Base-by-base conservation (phyloP, 768 basidiomycete genomes). In the Botryobasidium botryosum region DNA sequence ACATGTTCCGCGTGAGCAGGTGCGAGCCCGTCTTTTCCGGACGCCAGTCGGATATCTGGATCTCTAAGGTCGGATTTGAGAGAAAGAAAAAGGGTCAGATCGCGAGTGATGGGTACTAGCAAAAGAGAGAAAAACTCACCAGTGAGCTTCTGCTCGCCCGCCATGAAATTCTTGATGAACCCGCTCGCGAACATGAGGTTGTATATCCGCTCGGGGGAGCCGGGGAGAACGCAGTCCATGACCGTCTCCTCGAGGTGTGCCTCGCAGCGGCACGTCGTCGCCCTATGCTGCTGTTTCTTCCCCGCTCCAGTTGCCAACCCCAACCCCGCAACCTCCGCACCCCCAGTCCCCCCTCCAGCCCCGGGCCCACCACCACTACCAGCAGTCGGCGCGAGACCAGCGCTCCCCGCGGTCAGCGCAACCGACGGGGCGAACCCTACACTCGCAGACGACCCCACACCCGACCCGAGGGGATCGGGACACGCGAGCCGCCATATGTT, bases 41-140 rank as follows among this genome's bases (percentile, higher is more conserved):
- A 15, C 72, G 65, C 94, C 94, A 97, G 58, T 97, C 94, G 3
- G 88, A 81, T 55, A 88, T 85, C 60, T 99, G 90, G 44, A 99
- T 73, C 51, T 96, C 92, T 97, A 53, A 2, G 10, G 42, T 15
- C n/a, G n/a, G n/a, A n/a, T n/a, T n/a, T n/a, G n/a, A n/a, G n/a
- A n/a, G n/a, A n/a, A n/a, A 41, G 6, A 15, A 5, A 6, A 36
- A 38, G 25, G 12, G 6, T 18, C 25, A 15, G 36, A 12, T 24
- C 20, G 29, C 24, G 7, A 31, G 10, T 38, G n/a, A 48, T 15
- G 32, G 12, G 43, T n/a, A n/a, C n/a, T 10, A 46, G 29, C 20
- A 28, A 33, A 21, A 21, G 15, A 32, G 18, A 6, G 3, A 6
- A 2, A 10, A 17, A 64, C 79, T 51, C 53, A 91, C 94, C 92